Evolutionary conservation across 257 asterid species (phyloP), one percentile per base, ranked within the genome.

Genomic region (Primulina tabacum): DNA sequence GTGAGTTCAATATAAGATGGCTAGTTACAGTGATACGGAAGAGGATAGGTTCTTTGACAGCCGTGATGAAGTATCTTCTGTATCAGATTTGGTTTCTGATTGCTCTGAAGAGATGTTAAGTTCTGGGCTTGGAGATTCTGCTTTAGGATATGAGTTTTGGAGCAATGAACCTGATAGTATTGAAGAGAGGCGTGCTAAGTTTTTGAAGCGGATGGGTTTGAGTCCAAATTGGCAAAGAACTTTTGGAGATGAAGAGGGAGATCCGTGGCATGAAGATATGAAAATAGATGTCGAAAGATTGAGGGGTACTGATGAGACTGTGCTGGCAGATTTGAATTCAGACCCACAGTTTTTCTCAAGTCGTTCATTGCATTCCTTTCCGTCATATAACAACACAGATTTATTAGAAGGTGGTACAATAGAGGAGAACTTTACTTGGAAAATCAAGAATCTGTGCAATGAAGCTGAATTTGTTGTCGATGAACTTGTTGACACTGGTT

Each of bases 91-190:
- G 16, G 77, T 83, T 64, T 85, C 86, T n/a, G 92, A 84, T 71
- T 67, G 69, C 62, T 78, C 87, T 0, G 93, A 83, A 61, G 68
- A 71, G 3, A 72, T 73, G 66, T 64, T 78, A 74, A 79, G 76
- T 80, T 70, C 88, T 64, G 82, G 60, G 77, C 53, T 58, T 29
- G 82, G 43, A 2, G 75, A 80, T 57, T 43, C 70, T 74, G 89
- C 78, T 74, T 73, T 83, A 38, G 88, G 81, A 34, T 92, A 90
- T 73, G 94, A 89, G 16, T 75, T 89, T 71, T 92, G 96, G 97
- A 82, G 84, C 29, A 81, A 78, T 74, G 77, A 78, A 20, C 92
- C 88, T 0, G 85, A 75, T 32, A 85, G 92, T 76, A 88, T 92
- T 7, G 68, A 73, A 37, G 94, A 82, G 60, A 87, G 98, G 33